phyloP scores from a whole-genome alignment of 2,329 filamentous ascomycete genomes.

The Sphaceloma murrayae region DNA sequence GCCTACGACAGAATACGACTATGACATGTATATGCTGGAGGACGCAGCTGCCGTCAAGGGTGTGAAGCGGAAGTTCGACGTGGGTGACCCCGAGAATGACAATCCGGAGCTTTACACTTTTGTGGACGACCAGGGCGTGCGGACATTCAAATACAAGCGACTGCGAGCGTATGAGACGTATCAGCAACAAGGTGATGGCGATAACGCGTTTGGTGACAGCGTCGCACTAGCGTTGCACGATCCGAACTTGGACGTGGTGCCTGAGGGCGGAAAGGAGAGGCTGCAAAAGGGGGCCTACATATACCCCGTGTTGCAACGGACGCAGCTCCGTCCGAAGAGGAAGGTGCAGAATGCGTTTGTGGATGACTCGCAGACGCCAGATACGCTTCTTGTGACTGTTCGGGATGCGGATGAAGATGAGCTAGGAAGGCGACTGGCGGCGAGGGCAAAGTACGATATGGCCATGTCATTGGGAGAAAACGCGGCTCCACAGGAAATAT shows the following conservation, averaged over 20 bases:
- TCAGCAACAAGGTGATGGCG: conserved; percentile 42
- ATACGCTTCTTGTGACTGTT: conserved; percentile 44
- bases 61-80: conserved; percentile 48
- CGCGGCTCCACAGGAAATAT: not conserved
- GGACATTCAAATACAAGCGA: conserved; percentile 46
- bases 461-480: not conserved
- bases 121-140: conserved; percentile 26
- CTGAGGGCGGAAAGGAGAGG: conserved; percentile 30
- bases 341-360: conserved; percentile 32
- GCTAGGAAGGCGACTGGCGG: conserved; percentile 36
- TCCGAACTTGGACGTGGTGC: conserved; percentile 29
- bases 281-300: conserved; percentile 50
- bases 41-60: conserved; percentile 38
- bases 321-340: conserved; percentile 41
- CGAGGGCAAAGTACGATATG: conserved; percentile 17
- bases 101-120: conserved; percentile 44
- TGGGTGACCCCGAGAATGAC: conserved; percentile 45
- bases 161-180: conserved; percentile 53
- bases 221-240: conserved; percentile 51
- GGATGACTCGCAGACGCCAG: conserved; percentile 39
- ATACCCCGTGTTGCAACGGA: conserved; percentile 50
- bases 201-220: conserved; percentile 45
- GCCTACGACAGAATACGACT: conserved; percentile 48
- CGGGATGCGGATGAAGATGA: conserved; percentile 43
- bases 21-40: conserved; percentile 50